phyloP scores from a whole-genome alignment of 257 asterid species.

The Scutellaria galericulata region DNA sequence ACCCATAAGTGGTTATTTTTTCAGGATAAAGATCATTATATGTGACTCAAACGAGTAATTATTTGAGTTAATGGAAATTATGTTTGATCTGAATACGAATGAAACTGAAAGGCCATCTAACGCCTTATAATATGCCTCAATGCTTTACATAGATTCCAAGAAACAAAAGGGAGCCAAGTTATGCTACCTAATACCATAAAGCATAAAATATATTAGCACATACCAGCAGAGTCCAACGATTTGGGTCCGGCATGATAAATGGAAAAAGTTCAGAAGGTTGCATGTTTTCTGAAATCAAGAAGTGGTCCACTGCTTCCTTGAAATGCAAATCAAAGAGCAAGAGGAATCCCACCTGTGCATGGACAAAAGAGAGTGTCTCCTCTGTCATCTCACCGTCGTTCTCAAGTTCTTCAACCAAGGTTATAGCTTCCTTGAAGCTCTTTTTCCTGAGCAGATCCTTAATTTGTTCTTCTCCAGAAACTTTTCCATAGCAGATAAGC shows the following conservation, averaged over 20 bases:
- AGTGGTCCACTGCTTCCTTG: conserved; percentile 93
- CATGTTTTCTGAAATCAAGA: conserved; percentile 90
- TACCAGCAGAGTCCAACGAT: conserved; percentile 97
- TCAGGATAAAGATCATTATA: background rate
- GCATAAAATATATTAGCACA: conserved; percentile 33
- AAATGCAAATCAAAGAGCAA: conserved; percentile 91
- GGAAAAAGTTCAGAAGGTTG: conserved; percentile 98
- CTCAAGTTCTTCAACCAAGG: conserved; percentile 86
- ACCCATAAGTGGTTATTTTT: background rate
- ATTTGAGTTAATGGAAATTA: conserved; percentile 1
- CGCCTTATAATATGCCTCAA: background rate
- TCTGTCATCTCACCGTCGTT: conserved; percentile 83
- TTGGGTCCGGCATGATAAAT: conserved; percentile 92
- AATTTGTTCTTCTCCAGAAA: conserved; percentile 87
- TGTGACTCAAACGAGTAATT: background rate
- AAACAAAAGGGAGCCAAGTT: conserved; percentile 10
- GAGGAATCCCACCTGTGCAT: conserved; percentile 95
- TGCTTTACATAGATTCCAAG: background rate
- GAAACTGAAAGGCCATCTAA: background rate
- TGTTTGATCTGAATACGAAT: background rate
- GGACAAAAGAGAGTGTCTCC: conserved; percentile 78
- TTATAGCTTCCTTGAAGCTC: conserved; percentile 74
- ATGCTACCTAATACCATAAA: conserved; percentile 28
- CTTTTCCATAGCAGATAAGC: conserved; percentile 82
- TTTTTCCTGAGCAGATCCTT: conserved; percentile 83